Percentiles rank a stretch among this genome's conserved stretches.
phyloP scores from a whole-genome alignment of 495 filamentous ascomycete species.

The Penicillium daleae region DNA sequence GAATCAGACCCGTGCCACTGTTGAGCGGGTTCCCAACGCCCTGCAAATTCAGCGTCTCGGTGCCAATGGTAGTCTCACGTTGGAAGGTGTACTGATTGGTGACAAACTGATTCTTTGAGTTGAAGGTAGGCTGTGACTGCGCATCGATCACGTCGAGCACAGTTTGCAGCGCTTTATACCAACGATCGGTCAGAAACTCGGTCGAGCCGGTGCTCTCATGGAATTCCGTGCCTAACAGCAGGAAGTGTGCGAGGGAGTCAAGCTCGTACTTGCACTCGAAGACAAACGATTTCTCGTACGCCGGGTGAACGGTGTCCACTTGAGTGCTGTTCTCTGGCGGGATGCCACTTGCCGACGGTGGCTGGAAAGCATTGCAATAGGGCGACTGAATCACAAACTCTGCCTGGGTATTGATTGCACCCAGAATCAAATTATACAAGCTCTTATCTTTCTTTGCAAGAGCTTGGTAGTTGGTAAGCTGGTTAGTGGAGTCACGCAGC shows the following conservation, averaged over 20 bases:
- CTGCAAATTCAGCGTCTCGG: constrained; percentile 82
- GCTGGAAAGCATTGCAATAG: constrained; percentile 99
- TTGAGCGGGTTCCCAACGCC: constrained; percentile 92
- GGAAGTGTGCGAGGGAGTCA: constrained; percentile 91
- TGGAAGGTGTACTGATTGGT: constrained; percentile 86
- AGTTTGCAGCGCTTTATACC: constrained; percentile 77
- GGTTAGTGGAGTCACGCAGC: constrained; percentile 96
- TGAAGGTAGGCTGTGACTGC: constrained; percentile 81
- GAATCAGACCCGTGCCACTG: constrained; percentile 78
- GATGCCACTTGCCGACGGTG: constrained; percentile 79
- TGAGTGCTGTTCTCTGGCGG: constrained; percentile 71
- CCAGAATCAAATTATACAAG: constrained; percentile 80
- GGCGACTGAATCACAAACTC: constrained; percentile 93
- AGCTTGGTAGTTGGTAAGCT: constrained; percentile 84
- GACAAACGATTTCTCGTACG: constrained; percentile 79
- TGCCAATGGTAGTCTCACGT: constrained; percentile 76
- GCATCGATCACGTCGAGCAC: constrained; percentile 73
- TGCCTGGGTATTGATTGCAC: constrained; percentile 94
- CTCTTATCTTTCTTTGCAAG: constrained; percentile 77
- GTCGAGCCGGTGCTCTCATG: constrained; percentile 75
- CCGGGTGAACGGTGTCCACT: constrained; percentile 81
- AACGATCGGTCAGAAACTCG: constrained; percentile 76
- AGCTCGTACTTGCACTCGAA: constrained; percentile 99
- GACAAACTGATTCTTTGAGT: constrained; percentile 61
- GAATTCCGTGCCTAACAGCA: constrained; percentile 84